Percentiles rank a stretch among this genome's conserved stretches.
phyloP scores from a whole-genome alignment of 306 rosid genomes.

The Cucumis melo region DNA sequence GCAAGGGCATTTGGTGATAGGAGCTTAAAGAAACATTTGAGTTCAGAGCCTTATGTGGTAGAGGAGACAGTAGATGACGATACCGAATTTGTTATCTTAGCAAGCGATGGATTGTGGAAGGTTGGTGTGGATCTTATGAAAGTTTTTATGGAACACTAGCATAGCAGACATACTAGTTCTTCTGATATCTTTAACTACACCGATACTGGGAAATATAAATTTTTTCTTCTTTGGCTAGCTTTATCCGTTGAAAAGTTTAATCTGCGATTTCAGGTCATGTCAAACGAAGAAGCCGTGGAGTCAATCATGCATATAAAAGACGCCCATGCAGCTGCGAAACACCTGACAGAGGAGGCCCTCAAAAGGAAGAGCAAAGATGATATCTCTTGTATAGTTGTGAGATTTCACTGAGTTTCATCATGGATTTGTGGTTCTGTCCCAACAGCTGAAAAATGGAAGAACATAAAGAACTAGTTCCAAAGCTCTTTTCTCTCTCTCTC shows the following conservation, averaged over 20 bases:
- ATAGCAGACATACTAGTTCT: background rate
- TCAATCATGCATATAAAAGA: constrained; percentile 53
- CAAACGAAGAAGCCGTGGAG: constrained; percentile 82
- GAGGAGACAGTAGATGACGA: constrained; percentile 37
- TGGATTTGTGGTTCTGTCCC: background rate
- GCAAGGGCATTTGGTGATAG: constrained; percentile 97
- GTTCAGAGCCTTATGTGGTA: constrained; percentile 63
- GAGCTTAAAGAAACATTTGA: constrained; percentile 79
- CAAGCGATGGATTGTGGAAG: constrained; percentile 99
- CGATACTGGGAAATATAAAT: background rate
- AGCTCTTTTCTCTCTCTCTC: background rate
- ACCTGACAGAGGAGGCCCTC: constrained; percentile 69
- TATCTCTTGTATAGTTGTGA: constrained; percentile 75
- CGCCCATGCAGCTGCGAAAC: constrained; percentile 73
- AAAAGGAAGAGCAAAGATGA: constrained; percentile 80
- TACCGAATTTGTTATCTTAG: constrained; percentile 65
- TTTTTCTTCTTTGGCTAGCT: background rate
- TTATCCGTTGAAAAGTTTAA: background rate
- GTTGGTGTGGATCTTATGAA: constrained; percentile 25
- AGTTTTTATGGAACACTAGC: background rate
- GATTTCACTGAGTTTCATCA: constrained; percentile 29
- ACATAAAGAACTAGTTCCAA: background rate
- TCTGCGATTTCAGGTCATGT: constrained; percentile 50
- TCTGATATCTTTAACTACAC: background rate
- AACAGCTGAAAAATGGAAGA: background rate